Evolutionary conservation across 805 yeast species (phyloP).

Genomic region (Sugiyamaella lignohabitans): DNA sequence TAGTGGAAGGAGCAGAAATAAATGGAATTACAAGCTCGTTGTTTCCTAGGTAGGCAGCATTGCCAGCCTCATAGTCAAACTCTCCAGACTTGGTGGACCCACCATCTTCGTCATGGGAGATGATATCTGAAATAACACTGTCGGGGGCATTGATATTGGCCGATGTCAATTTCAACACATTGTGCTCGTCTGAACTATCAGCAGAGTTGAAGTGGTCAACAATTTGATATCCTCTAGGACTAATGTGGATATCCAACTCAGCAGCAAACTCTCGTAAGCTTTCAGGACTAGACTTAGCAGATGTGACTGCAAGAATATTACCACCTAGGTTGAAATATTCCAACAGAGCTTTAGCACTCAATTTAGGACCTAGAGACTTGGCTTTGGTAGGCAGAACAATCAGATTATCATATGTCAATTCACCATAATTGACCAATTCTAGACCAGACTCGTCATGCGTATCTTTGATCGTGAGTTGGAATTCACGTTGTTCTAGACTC

Average conservation of each 20-base stretch:
- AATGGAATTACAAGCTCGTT: conserved; percentile 67
- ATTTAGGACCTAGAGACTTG: conserved; percentile 35
- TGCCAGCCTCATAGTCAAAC: conserved; percentile 41
- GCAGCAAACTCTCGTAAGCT: conserved; percentile 60
- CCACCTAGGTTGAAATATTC: conserved; percentile 65
- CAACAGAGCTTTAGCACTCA: conserved; percentile 46
- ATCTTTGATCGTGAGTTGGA: conserved; percentile 30
- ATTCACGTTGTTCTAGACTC: conserved; percentile 32
- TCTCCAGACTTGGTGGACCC: conserved; percentile 43
- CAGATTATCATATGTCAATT: conserved; percentile 47
- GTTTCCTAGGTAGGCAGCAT: conserved; percentile 66
- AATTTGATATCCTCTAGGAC: conserved; percentile 63
- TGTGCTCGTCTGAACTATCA: conserved; percentile 7
- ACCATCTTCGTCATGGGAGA: not conserved
- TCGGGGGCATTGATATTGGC: conserved; percentile 11
- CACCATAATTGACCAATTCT: conserved; percentile 38
- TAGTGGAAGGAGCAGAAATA: conserved; percentile 56
- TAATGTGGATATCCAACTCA: conserved; percentile 77
- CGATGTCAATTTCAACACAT: not conserved
- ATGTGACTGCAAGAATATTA: conserved; percentile 59
- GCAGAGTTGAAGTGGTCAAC: conserved; percentile 55
- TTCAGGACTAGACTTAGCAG: conserved; percentile 49
- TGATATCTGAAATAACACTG: conserved; percentile 1
- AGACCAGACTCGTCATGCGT: conserved; percentile 25
- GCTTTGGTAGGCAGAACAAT: conserved; percentile 51